Evolutionary conservation across 2,329 filamentous ascomycete genomes (phyloP).

Genomic region (Apiospora sp.): DNA sequence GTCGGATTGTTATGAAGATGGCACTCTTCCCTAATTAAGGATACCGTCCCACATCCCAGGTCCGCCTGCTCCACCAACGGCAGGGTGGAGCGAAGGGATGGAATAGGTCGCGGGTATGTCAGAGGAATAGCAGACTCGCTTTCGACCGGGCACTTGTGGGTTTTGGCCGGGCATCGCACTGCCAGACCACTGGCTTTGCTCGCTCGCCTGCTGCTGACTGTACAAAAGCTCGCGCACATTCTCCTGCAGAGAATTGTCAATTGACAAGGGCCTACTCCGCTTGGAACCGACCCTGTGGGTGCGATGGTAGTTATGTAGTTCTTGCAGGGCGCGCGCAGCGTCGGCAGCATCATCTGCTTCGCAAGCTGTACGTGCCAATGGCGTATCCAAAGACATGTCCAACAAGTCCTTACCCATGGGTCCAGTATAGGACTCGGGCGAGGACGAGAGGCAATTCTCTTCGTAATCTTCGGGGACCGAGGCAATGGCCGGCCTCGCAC

Average conservation of each 20-base stretch:
- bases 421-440: constrained; percentile 65
- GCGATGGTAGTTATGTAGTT: constrained; percentile 63
- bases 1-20: constrained; percentile 30
- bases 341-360: constrained; percentile 60
- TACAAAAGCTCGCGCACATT: constrained; percentile 70
- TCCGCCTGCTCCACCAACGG: constrained; percentile 58
- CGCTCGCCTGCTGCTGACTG: constrained; percentile 43
- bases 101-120: constrained; percentile 60
- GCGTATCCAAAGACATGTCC: constrained; percentile 58
- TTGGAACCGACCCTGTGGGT: constrained; percentile 55
- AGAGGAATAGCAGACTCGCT: constrained; percentile 72
- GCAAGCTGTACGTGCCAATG: constrained; percentile 53
- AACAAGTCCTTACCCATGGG: constrained; percentile 60
- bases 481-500: constrained; percentile 59
- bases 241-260: constrained; percentile 69
- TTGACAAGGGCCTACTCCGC: constrained; percentile 65
- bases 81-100: constrained; percentile 56
- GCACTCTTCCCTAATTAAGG: constrained; percentile 54
- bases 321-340: constrained; percentile 66
- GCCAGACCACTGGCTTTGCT: constrained; percentile 46
- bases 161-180: constrained; percentile 51
- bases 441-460: constrained; percentile 59
- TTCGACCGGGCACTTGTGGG: constrained; percentile 59
- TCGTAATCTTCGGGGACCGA: constrained; percentile 66
- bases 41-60: constrained; percentile 74